phyloP scores from a whole-genome alignment of 78 protist genomes.

The slime mould (Dictyostelium discoideum) region DNA sequence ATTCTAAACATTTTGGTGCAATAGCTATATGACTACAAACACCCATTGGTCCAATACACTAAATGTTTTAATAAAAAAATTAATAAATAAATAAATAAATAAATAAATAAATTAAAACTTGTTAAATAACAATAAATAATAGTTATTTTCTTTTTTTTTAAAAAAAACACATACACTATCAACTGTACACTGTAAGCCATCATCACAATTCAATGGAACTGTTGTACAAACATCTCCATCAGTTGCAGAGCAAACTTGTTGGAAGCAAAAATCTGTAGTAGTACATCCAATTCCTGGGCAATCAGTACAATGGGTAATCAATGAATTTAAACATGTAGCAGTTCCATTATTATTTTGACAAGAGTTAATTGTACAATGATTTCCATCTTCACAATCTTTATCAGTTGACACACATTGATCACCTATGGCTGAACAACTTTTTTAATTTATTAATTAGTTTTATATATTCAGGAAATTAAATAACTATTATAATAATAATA shows the following conservation, averaged over 20 bases:
- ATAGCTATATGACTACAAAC: neutral
- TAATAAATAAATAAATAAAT: too few species aligned
- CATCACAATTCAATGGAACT: neutral
- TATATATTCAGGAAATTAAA: too few species aligned
- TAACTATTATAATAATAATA: neutral
- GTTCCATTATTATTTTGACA: neutral
- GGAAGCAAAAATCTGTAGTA: neutral
- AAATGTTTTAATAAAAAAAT: neutral
- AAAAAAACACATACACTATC: neutral
- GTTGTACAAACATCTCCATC: neutral
- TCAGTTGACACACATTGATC: neutral
- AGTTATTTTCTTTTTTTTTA: neutral
- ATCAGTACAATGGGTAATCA: neutral
- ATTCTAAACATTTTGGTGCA: neutral
- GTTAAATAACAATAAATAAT: too few species aligned
- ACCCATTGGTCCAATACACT: neutral
- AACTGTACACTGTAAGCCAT: neutral
- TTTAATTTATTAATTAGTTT: too few species aligned
- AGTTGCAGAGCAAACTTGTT: neutral
- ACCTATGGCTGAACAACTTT: neutral
- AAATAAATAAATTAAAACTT: too few species aligned
- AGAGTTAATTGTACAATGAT: neutral
- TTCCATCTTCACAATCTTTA: neutral
- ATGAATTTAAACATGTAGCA: neutral
- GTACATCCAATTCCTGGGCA: neutral